Evolutionary conservation across 306 rosid genomes (phyloP).

Genomic region (Dryas drummondii): DNA sequence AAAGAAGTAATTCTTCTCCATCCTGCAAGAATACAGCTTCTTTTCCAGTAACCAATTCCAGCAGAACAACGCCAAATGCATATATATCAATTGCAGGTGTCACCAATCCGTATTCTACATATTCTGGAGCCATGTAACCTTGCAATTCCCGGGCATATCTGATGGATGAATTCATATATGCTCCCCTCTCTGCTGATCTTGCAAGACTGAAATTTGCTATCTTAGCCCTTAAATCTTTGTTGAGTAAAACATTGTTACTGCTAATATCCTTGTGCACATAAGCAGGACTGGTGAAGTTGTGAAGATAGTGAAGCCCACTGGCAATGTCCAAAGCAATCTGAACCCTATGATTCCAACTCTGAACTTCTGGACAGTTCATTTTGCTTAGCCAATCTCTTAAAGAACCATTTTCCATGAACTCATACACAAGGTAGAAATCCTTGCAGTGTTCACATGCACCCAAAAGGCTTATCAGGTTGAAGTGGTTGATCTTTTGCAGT

Average conservation of each 20-base stretch:
- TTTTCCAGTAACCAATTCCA: constrained; percentile 60
- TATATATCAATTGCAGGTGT: constrained; percentile 60
- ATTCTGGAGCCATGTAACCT: constrained; percentile 56
- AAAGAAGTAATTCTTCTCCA: constrained; percentile 48
- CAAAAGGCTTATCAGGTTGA: constrained; percentile 61
- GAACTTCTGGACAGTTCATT: constrained; percentile 27
- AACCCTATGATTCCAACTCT: constrained; percentile 53
- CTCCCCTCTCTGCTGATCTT: constrained; percentile 32
- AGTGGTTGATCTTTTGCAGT: constrained; percentile 59
- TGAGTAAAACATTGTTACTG: constrained; percentile 51
- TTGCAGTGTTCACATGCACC: constrained; percentile 50
- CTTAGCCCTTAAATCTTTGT: constrained; percentile 55
- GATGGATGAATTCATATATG: constrained; percentile 13
- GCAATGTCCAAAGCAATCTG: constrained; percentile 79
- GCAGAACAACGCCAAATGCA: constrained; percentile 57
- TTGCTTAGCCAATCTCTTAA: constrained; percentile 60
- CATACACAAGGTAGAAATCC: constrained; percentile 50
- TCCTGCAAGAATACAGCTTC: constrained; percentile 36
- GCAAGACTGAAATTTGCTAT: constrained; percentile 61
- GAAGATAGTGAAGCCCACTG: constrained; percentile 79
- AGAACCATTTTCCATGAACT: constrained; percentile 70
- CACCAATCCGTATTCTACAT: constrained; percentile 35
- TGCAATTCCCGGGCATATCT: constrained; percentile 15
- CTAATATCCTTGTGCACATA: constrained; percentile 61
- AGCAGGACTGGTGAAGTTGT: constrained; percentile 65